Conservation (phyloP, 2,329 filamentous ascomycete species). For the Aspergillus hiratsukae region DNA sequence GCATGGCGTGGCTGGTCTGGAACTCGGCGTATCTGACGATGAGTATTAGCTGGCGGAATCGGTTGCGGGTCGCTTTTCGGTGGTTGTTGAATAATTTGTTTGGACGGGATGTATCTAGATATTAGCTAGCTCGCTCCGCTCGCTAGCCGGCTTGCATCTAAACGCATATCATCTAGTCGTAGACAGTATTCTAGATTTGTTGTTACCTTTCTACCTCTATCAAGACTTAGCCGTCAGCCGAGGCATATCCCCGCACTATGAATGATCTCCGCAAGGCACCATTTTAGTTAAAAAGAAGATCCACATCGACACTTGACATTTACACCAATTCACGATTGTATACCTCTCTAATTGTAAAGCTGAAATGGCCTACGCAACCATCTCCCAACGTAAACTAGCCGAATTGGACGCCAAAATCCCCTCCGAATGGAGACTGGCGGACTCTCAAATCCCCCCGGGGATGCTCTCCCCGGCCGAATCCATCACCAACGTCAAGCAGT, state of each 20-base stretch:
- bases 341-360: not conserved
- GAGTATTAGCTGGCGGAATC: conserved; percentile 46
- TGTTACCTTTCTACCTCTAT: no score
- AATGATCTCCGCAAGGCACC: not conserved
- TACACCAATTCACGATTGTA: no score
- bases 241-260: not conserved
- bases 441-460: conserved; percentile 28
- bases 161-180: not conserved
- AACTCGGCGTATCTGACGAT: conserved; percentile 43
- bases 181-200: not conserved
- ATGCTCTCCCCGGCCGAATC: conserved; percentile 35
- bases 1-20: conserved; percentile 42
- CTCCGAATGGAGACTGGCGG: conserved; percentile 35
- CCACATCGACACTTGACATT: not conserved
- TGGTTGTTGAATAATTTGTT: conserved; percentile 42
- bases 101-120: conserved; percentile 43
- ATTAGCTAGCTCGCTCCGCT: conserved; percentile 27
- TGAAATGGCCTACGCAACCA: conserved; percentile 21
- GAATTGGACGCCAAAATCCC: conserved; percentile 37
- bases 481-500: conserved; percentile 27
- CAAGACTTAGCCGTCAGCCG: not conserved
- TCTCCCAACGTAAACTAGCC: conserved; percentile 37
- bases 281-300: not conserved
- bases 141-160: no score
- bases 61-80: conserved; percentile 36